These are phyloP conservation scores for Gomphus sp. DNA, from an alignment of 1,284 basidiomycete species.

Conservation along the genomic window DNA sequence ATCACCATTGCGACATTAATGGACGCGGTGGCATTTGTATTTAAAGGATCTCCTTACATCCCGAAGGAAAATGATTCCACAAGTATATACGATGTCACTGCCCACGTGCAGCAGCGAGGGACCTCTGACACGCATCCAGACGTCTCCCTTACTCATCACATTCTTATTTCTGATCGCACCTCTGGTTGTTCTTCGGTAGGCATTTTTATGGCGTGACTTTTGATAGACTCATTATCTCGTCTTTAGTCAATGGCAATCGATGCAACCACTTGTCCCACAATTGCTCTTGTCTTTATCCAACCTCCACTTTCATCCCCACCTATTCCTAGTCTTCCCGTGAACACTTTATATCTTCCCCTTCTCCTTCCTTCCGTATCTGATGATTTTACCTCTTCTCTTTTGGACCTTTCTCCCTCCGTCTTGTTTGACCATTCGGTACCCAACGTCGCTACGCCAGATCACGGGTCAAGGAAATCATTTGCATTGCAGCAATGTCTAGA, in stretches of 20 bases:
- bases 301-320: not conserved
- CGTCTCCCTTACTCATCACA: not conserved
- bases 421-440: slow-evolving; percentile 7
- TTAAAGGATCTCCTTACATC: not conserved
- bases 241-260: not conserved
- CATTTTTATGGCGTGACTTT: not conserved
- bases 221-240: not conserved
- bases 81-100: not conserved
- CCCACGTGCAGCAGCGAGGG: not conserved
- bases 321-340: not conserved
- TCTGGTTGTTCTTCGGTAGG: slow-evolving; percentile 2
- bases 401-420: slow-evolving; percentile 9
- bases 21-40: not conserved
- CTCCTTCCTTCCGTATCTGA: slow-evolving; percentile 5
- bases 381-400: slow-evolving; percentile 6
- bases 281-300: slow-evolving; percentile 6
- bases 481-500: slow-evolving; percentile 8
- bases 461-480: not conserved
- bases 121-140: not conserved
- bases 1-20: not conserved
- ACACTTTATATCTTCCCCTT: slow-evolving; percentile 4
- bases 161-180: slow-evolving; percentile 6
- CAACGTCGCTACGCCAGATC: not conserved
- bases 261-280: slow-evolving; percentile 1
- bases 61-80: not conserved